These are phyloP conservation scores for Cinchona pubescens DNA, from an alignment of 257 asterid genomes.

Conservation along the genomic window DNA sequence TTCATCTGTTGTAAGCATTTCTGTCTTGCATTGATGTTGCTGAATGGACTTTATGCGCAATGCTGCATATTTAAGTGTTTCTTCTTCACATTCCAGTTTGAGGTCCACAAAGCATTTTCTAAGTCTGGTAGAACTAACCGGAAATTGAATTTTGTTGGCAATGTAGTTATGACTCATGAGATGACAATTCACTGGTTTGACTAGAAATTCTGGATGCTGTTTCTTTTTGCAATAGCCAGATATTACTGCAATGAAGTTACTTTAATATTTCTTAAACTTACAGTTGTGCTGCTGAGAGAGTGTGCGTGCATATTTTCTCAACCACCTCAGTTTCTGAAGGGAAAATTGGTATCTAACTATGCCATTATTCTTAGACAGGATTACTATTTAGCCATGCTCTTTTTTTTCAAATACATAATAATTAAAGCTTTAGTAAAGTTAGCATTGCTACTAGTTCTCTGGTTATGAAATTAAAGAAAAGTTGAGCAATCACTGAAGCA, in stretches of 20 bases:
- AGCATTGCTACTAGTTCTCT: not conserved
- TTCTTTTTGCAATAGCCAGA: not conserved
- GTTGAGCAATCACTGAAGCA: not conserved
- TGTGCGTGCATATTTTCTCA: not conserved
- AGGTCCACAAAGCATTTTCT: not conserved
- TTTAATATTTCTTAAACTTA: not conserved
- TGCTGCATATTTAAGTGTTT: not conserved
- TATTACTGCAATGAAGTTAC: not conserved
- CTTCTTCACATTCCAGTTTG: not conserved
- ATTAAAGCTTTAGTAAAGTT: not conserved
- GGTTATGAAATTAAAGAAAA: not conserved
- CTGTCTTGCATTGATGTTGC: not conserved
- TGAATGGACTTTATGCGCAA: not conserved
- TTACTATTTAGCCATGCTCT: not conserved
- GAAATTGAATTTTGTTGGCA: not conserved
- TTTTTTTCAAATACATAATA: not conserved
- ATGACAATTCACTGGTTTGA: not conserved
- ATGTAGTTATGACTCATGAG: conserved; percentile 2
- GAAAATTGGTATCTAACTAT: not conserved
- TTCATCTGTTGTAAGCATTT: not conserved
- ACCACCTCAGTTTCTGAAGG: not conserved
- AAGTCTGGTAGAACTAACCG: not conserved
- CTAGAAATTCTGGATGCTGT: not conserved
- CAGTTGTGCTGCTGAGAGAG: not conserved
- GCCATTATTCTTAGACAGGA: not conserved